Base-by-base conservation (phyloP, 202 grass and related monocot species). In the Panicum hallii region DNA sequence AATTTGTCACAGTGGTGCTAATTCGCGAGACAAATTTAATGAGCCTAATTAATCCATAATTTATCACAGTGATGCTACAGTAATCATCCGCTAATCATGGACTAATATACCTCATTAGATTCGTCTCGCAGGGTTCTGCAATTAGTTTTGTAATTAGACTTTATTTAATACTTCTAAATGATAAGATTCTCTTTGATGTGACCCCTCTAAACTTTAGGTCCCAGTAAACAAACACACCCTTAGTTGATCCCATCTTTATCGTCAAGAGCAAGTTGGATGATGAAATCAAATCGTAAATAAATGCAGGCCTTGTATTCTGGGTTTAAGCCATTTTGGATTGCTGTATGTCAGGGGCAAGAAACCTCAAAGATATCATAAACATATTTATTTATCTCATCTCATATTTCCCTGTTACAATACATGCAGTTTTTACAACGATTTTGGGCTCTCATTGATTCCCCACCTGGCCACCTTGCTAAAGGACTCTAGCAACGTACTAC, bases 371-470 rank as follows among this genome's bases (percentile, higher is more conserved):
- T 63, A 53, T 67, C 45, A 55, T 32, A 14, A 20, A 40, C 74
- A 6, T n/a, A 49, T 41, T 40, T 61, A 74, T 41, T 67, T 60
- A 74, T 47, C 69, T 52, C 60, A 74, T 47, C 69, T 52, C 60
- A 52, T 67, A 57, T 17, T 57, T 58, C 12, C 1, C 66, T 70
- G 15, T 20, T 66, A 74, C 15, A 34, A 49, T 36, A 63, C 43
- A 76, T 10, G 62, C 69, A 61, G 5, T 68, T 69, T 67, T 40
- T 68, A 70, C 79, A 50, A n/a, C 13, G 58, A n/a, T 15, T 70
- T 77, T 16, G 5, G 11, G n/a, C 42, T 47, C 44, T 47, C 44
- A 43, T 34, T 70, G 12, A 54, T 34, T 22, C 71, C 41, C 7
- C 41, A 38, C 36, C 36, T 38, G 36, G 36, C 3, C 5, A 34